Percentiles rank a stretch among this genome's conserved stretches.
Evolutionary conservation across 768 basidiomycete genomes (phyloP).

Genomic region (Serendipita sp.): DNA sequence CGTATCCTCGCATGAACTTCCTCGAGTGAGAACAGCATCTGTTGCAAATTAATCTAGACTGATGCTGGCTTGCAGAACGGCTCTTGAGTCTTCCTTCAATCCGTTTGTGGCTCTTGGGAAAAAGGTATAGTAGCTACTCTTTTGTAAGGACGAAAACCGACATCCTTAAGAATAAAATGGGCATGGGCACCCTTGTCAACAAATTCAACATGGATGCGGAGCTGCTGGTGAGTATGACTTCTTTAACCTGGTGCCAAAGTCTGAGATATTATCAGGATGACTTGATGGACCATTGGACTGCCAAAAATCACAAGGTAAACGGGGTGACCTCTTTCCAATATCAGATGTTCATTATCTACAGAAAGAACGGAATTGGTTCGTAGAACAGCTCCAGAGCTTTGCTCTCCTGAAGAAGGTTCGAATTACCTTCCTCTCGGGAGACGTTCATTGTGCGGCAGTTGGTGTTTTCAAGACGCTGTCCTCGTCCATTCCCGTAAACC

Average conservation of each 20-base stretch:
- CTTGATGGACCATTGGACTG: conserved; percentile 54
- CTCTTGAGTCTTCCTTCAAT: conserved; percentile 69
- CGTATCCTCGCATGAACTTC: conserved; percentile 89
- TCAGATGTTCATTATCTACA: conserved; percentile 20
- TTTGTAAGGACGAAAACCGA: not conserved
- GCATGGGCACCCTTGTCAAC: conserved; percentile 66
- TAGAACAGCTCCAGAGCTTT: conserved; percentile 61
- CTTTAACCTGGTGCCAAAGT: too few species aligned
- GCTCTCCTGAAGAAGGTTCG: conserved; percentile 47
- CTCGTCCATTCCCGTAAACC: conserved; percentile 26
- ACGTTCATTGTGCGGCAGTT: conserved; percentile 85
- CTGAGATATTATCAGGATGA: conserved; percentile 40
- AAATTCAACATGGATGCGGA: conserved; percentile 89
- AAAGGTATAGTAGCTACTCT: not conserved
- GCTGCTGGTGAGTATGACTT: conserved; percentile 57
- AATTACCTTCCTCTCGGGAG: conserved; percentile 77
- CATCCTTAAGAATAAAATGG: conserved; percentile 33
- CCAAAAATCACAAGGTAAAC: conserved; percentile 54
- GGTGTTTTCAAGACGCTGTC: conserved; percentile 57
- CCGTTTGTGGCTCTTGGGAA: conserved; percentile 64
- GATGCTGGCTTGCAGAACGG: conserved; percentile 15
- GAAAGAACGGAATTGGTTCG: conserved; percentile 82
- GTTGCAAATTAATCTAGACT: not conserved
- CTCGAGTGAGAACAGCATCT: conserved; percentile 28
- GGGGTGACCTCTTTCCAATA: not conserved